Evolutionary conservation across 306 rosid genomes (phyloP), one percentile per base, ranked within the genome.

Genomic region (Cicer cuneatum): DNA sequence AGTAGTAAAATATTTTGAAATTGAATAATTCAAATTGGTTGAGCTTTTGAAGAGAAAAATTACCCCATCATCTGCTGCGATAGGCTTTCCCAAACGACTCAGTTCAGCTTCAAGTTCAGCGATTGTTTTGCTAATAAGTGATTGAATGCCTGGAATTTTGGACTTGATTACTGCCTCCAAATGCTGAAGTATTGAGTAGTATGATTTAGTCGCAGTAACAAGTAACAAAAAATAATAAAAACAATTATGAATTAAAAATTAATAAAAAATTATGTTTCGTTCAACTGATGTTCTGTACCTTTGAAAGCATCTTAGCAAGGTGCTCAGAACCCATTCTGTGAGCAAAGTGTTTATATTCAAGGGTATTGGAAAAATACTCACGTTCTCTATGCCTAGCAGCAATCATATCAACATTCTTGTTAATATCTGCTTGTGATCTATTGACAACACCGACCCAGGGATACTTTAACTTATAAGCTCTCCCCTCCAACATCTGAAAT

Each of bases 371-470:
- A 78, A 93, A 93, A 66, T 93, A 90, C 39, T 90, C 97, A 0
- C 90, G 97, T 78, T 93, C 98, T 63, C 93, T 89, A 66, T 88
- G 97, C 73, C 98, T 89, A 65, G 98, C 96, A 66, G 98, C 98
- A 80, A 93, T 93, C 98, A 93, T 93, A 83, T 90, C 98, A 43
- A 90, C 96, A 82, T 90, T 93, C 86, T 90, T 93, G 87, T 93
- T 93, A 69, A 93, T 93, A 77, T 93, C 97, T 3, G 81, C 82
- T 85, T 93, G 98, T 60, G 98, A 93, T 51, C 98, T 92, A 72
- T 93, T 93, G 56, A 93, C 97, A 7, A 93, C 96, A 69, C 98
- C 98, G 70, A 93, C 72, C 98, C 98, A 93, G 13, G 98, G 97
- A 80, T 77, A 93, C 78, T 90, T 93, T 39, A 93, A 85, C 82